Evolutionary conservation across 352 stramenopile genomes (phyloP).

Genomic region (Pythium volutum): DNA sequence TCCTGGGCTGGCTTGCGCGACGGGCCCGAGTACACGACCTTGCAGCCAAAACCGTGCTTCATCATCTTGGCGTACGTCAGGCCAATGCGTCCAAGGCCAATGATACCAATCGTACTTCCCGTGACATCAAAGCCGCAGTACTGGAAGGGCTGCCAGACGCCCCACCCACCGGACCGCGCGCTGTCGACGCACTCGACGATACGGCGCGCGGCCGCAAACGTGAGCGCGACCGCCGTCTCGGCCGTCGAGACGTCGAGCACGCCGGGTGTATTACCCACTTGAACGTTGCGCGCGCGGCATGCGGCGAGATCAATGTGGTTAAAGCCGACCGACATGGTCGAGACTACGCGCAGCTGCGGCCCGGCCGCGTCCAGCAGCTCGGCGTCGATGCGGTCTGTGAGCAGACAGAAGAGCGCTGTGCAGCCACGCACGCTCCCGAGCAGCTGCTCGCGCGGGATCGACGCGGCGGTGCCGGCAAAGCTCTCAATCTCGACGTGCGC

Average conservation of each 20-base stretch:
- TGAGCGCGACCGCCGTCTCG: conserved; percentile 47
- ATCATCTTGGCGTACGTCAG: conserved; percentile 80
- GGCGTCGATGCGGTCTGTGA: conserved; percentile 44
- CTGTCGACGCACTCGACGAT: conserved; percentile 60
- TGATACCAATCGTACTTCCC: conserved; percentile 60
- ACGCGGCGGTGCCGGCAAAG: conserved; percentile 23
- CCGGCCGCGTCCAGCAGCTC: conserved; percentile 46
- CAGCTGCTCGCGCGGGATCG: conserved; percentile 31
- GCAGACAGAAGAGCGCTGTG: conserved; percentile 38
- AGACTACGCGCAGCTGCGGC: conserved; percentile 37
- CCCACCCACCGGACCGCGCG: conserved; percentile 52
- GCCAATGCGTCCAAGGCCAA: conserved; percentile 85
- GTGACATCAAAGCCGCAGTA: conserved; percentile 46
- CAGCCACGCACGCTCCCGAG: conserved; percentile 31
- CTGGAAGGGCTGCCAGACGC: conserved; percentile 59
- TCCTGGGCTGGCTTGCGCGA: conserved; percentile 52
- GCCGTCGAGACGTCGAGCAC: conserved; percentile 67
- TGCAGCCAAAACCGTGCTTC: conserved; percentile 77
- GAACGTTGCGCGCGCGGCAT: conserved; percentile 43
- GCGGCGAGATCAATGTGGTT: conserved; percentile 77
- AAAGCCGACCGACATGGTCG: conserved; percentile 74
- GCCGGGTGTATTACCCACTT: conserved; percentile 63
- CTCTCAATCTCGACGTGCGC: conserved; percentile 4
- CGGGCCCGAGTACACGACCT: conserved; percentile 77
- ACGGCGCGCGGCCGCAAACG: conserved; percentile 39